Conservation (phyloP, 305 asterid species). For the Fraxinus floribunda region DNA sequence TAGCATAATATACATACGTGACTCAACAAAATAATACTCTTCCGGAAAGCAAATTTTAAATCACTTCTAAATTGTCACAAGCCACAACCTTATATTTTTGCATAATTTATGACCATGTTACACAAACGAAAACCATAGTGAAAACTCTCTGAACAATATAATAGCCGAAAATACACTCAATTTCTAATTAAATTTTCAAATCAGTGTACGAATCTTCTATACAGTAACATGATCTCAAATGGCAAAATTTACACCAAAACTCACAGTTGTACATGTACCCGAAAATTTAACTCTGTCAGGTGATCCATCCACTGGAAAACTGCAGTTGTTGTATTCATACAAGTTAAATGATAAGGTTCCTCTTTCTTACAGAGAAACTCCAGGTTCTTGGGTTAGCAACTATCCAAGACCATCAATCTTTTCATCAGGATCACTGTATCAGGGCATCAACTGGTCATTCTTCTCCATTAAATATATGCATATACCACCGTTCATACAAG, state of each 20-base stretch:
- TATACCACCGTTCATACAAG: neutral
- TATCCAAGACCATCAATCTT: neutral
- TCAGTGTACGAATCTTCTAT: neutral
- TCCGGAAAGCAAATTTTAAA: neutral
- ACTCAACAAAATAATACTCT: neutral
- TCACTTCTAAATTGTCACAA: neutral
- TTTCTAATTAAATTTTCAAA: neutral
- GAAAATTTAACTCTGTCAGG: conserved; percentile 17
- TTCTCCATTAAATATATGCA: neutral
- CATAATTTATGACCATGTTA: neutral
- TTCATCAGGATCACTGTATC: conserved; percentile 3
- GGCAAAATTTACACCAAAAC: neutral
- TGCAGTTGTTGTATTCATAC: conserved; percentile 22
- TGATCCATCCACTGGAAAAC: conserved; percentile 6
- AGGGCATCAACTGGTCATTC: neutral
- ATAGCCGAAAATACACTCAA: neutral
- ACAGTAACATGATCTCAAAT: conserved; percentile 1
- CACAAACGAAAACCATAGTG: neutral
- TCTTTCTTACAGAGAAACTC: conserved; percentile 1
- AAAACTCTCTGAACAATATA: neutral
- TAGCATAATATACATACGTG: neutral
- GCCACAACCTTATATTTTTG: conserved; percentile 1
- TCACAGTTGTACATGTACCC: neutral
- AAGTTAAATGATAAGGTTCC: conserved; percentile 12
- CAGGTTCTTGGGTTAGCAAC: conserved; percentile 1